phyloP scores from a whole-genome alignment of 1,284 basidiomycete genomes.

The Irpex rosettiformis region DNA sequence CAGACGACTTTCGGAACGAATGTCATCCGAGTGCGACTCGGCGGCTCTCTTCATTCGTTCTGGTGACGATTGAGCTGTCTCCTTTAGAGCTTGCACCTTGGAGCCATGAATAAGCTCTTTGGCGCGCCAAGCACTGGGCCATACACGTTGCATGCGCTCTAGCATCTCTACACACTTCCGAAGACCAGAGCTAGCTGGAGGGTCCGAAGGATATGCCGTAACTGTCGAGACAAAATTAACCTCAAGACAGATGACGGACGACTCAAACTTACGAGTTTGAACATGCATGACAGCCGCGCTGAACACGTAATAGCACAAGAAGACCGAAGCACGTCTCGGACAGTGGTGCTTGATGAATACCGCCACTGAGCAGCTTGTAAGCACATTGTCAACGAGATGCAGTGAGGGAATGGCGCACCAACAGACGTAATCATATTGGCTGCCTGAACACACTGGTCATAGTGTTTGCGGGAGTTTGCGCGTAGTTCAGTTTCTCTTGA shows the following conservation, averaged over 20 bases:
- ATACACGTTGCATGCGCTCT: conserved; percentile 65
- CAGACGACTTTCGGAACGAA: conserved; percentile 17
- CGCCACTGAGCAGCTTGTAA: conserved; percentile 35
- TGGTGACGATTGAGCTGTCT: conserved; percentile 18
- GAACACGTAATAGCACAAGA: conserved; percentile 81
- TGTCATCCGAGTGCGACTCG: conserved; percentile 1
- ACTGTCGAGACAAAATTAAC: conserved; percentile 39
- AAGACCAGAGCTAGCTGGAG: conserved; percentile 64
- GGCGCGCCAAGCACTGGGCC: conserved; percentile 76
- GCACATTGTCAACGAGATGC: neutral
- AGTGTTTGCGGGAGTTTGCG: conserved; percentile 58
- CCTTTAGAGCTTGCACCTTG: conserved; percentile 41
- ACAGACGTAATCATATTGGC: conserved; percentile 80
- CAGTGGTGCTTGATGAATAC: conserved; percentile 63
- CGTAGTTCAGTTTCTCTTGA: conserved; percentile 48
- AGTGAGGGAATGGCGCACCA: conserved; percentile 35
- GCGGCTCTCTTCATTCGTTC: conserved; percentile 33
- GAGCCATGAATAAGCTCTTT: conserved; percentile 69
- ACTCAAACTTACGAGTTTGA: conserved; percentile 56
- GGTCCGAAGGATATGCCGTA: conserved; percentile 57
- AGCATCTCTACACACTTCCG: conserved; percentile 68
- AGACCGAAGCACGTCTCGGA: conserved; percentile 64
- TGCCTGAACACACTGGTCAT: conserved; percentile 68
- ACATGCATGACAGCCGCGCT: conserved; percentile 83
- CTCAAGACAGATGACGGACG: conserved; percentile 12